A percentile compares a stretch with the other conserved stretches of the same genome.
phyloP scores from a whole-genome alignment of 2,329 filamentous ascomycete genomes.

The Penicillium sp. region DNA sequence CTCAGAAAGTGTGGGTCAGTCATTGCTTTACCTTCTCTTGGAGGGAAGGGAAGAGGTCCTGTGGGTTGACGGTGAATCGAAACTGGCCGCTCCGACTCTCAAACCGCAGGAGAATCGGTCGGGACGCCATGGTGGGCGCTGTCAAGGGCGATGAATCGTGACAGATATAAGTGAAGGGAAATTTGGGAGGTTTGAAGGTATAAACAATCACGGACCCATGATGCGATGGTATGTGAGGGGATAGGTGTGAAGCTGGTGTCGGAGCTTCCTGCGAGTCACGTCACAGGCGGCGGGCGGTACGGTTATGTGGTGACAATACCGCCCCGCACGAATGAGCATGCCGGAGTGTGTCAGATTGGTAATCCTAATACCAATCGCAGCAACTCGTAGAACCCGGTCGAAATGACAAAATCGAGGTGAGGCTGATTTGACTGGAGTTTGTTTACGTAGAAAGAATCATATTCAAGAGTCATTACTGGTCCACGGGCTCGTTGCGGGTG shows the following conservation, averaged over 20 bases:
- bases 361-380: conserved; percentile 3
- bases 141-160: not conserved
- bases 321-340: not conserved
- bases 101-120: conserved; percentile 79
- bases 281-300: conserved; percentile 27
- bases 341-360: conserved; percentile 8
- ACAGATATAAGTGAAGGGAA: not conserved
- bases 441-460: too few species aligned
- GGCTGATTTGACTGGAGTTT: too few species aligned
- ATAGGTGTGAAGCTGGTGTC: conserved; percentile 5
- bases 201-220: conserved; percentile 1
- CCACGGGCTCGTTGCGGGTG: too few species aligned
- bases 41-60: conserved; percentile 70
- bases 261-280: conserved; percentile 25
- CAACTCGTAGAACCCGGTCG: not conserved
- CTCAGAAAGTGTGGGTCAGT: not conserved
- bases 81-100: conserved; percentile 92
- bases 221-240: not conserved
- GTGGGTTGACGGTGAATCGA: conserved; percentile 76
- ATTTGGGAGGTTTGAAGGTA: not conserved
- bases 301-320: conserved; percentile 7
- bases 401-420: too few species aligned
- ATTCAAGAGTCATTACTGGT: too few species aligned
- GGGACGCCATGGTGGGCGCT: conserved; percentile 39
- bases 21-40: conserved; percentile 46